Conservation (phyloP, 1,284 basidiomycete species). For the Naganishia albida region DNA sequence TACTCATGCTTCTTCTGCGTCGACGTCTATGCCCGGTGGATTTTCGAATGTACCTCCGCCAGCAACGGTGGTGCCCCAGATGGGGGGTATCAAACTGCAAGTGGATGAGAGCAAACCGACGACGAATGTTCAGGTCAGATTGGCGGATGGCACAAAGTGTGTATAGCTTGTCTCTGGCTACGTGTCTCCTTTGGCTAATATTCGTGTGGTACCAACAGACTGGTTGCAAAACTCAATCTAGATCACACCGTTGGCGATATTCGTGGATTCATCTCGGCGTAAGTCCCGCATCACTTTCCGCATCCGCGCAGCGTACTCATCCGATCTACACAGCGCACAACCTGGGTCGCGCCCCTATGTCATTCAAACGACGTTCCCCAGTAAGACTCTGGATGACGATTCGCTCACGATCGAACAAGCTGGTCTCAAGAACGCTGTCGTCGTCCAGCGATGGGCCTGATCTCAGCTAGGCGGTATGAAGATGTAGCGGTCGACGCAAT, state of each 20-base stretch:
- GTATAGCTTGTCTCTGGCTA: slow-evolving; percentile 37
- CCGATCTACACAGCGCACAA: slow-evolving; percentile 60
- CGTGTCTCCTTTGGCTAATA: background rate
- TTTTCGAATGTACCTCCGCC: slow-evolving; percentile 54
- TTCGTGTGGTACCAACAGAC: slow-evolving; percentile 55
- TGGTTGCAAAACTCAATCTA: slow-evolving; percentile 86
- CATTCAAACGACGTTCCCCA: slow-evolving; percentile 84
- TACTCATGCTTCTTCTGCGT: slow-evolving; percentile 40
- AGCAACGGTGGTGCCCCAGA: slow-evolving; percentile 33
- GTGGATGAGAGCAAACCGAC: slow-evolving; percentile 79
- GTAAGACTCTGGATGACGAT: slow-evolving; percentile 69
- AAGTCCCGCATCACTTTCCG: slow-evolving; percentile 51
- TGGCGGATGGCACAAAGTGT: slow-evolving; percentile 87
- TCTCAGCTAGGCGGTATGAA: background rate
- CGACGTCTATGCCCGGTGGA: slow-evolving; percentile 60
- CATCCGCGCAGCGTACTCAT: background rate
- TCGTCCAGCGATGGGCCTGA: slow-evolving; percentile 77
- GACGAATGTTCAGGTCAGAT: slow-evolving; percentile 85
- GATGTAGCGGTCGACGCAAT: background rate
- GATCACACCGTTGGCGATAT: slow-evolving; percentile 87
- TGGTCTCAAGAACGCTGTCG: slow-evolving; percentile 75
- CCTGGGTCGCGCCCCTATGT: slow-evolving; percentile 75
- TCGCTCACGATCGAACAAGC: slow-evolving; percentile 71
- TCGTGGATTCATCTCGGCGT: slow-evolving; percentile 86
- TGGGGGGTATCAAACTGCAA: slow-evolving; percentile 60